Base-by-base conservation (phyloP, 1,284 basidiomycete genomes). In the Athelia psychrophila region DNA sequence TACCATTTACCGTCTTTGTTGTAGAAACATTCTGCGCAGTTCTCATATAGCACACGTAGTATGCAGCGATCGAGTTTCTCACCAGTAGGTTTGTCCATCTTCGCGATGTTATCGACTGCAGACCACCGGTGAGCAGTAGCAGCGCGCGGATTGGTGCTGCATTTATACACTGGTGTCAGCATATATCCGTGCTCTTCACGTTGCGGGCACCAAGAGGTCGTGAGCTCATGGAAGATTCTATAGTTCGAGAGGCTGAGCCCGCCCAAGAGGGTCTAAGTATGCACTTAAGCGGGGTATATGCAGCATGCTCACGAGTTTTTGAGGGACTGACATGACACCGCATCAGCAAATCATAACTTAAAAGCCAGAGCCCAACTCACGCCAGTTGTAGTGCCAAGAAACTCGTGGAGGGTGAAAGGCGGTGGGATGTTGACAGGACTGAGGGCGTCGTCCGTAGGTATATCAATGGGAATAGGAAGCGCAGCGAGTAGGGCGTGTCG, bases 101-200 rank as follows among this genome's bases (percentile, higher is more conserved):
- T 73, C 2, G 73, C 72, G 3, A 81, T 72, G 16, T 84, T 73
- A 60, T 91, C 86, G 16, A 80, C 79, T 12, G 69, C 60, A 45
- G 64, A 73, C 88, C 88, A 91, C 25, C 81, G 76, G 64, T 90
- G 88, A 3, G 86, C 88, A 10, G 85, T 86, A 2, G 75, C 71
- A 32, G 86, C 83, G 16, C 85, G 80, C 10, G 86, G 84, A 60
- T 88, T 88, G 13, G 88, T 90, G 64, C 62, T 83, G 60, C 88
- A 90, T 61, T 87, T 88, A 73, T 82, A 90, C 13, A 78, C 61
- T 0, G 88, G 87, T 1, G 80, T 74, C 49, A 90, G 78, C 60
- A 83, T 81, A 59, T 86, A 90, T 2, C 88, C 88, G 53, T 90
- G 87, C 58, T 90, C 88, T 68, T 91, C 88, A 42, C 82, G 81